These are phyloP conservation scores for Debaryomyces prosopidis DNA, from an alignment of 805 yeast species.

Conservation along the genomic window DNA sequence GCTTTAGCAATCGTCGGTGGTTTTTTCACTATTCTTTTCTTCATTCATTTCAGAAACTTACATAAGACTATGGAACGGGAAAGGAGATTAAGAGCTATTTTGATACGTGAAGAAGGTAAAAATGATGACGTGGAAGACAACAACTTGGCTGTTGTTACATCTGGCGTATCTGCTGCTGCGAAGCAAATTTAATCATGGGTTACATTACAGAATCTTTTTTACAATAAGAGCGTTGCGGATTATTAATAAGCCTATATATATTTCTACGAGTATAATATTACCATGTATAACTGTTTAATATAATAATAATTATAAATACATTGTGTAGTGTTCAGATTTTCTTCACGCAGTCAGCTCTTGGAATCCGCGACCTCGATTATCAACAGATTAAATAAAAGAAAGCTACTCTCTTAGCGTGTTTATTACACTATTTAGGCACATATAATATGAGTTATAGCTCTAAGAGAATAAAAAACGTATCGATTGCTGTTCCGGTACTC, in stretches of 20 bases:
- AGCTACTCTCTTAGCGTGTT: no score
- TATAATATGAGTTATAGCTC: conserved; percentile 15
- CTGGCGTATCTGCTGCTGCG: conserved; percentile 29
- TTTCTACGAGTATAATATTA: no score
- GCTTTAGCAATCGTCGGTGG: conserved; percentile 39
- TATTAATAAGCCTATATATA: no score
- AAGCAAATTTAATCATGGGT: conserved; percentile 11
- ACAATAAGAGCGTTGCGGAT: no score
- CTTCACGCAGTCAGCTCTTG: no score
- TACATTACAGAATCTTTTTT: no score
- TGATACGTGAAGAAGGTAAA: conserved; percentile 3
- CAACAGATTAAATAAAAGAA: no score
- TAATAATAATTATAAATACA: no score
- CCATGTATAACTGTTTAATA: no score
- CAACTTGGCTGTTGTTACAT: conserved; percentile 27
- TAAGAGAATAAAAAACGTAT: conserved; percentile 30
- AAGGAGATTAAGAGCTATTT: conserved; percentile 25
- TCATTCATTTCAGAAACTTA: conserved; percentile 36
- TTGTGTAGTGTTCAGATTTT: no score
- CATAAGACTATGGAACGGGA: conserved; percentile 41
- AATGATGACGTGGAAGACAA: conserved; percentile 20
- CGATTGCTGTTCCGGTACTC: conserved; percentile 43
- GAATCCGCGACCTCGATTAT: no score
- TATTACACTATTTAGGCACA: no score
- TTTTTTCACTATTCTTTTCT: conserved; percentile 30